Evolutionary conservation across 2,329 filamentous ascomycete species (phyloP).

Genomic region (Lecanicillium sp.): DNA sequence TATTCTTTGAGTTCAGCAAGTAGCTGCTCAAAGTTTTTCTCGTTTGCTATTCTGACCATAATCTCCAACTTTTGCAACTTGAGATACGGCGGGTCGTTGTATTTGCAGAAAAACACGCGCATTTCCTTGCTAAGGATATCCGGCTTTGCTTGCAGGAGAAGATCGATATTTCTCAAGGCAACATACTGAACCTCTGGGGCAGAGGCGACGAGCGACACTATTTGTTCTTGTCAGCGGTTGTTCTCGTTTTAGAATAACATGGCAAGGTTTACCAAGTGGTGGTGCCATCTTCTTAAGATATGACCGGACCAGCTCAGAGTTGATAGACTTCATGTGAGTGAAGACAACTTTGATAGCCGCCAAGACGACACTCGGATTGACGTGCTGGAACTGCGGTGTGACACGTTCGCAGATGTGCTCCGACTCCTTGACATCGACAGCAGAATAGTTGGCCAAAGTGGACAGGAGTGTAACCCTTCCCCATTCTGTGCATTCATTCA

Average conservation of each 20-base stretch:
- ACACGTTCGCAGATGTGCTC: conserved; percentile 98
- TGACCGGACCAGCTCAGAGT: conserved; percentile 66
- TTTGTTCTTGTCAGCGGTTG: conserved; percentile 1
- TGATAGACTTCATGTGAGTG: conserved; percentile 84
- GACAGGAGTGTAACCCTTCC: conserved; percentile 88
- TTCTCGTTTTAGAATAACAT: neutral
- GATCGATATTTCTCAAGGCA: conserved; percentile 88
- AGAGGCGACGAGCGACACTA: conserved; percentile 91
- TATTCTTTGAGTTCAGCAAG: conserved; percentile 95
- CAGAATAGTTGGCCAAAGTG: conserved; percentile 80
- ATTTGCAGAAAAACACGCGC: conserved; percentile 99
- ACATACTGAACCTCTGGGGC: conserved; percentile 97
- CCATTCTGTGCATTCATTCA: conserved; percentile 99
- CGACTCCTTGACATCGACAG: conserved; percentile 84
- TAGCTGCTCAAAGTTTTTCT: conserved; percentile 91
- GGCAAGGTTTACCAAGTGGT: conserved; percentile 60
- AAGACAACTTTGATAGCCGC: conserved; percentile 98
- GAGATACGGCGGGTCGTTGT: conserved; percentile 95
- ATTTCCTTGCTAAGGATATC: conserved; percentile 97
- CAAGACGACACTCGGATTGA: conserved; percentile 92
- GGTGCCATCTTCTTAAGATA: conserved; percentile 99
- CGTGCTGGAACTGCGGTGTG: conserved; percentile 94
- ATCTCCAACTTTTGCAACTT: conserved; percentile 98
- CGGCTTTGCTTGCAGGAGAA: conserved; percentile 89
- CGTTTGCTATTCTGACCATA: conserved; percentile 98